Base-by-base conservation (phyloP, 1,284 basidiomycete species). In the Cryptococcus sp. region DNA sequence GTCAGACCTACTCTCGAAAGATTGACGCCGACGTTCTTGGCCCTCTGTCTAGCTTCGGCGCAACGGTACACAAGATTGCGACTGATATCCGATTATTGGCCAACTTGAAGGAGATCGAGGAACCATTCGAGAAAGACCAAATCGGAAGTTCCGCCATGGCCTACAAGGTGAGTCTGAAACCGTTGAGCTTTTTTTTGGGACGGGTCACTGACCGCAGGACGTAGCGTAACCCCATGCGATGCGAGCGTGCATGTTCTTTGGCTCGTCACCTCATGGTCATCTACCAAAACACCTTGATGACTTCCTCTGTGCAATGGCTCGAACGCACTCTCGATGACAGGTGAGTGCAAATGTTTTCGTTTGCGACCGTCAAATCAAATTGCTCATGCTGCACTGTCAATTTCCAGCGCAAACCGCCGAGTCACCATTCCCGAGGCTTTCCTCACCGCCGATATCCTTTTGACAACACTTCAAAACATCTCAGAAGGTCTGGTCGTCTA, bases 121-220 rank as follows among this genome's bases (percentile, higher is more conserved):
- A 99, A 76, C 96, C 96, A 0, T 99, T 99, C 77, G 96, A 99
- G 79, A 91, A 93, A 64, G 95, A 95, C 53, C 96, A 99, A 81
- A 99, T 99, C 67, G 96, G 96, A 43, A 91, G 89, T 10, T 92
- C 89, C 2, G 94, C 94, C 17, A 99, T 99, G 95, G 95, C 96
- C 2, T 99, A 99, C 86, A 99, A 99, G 82, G 74, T 75, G 41
- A 34, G 64, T 61, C 41, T 23, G 15, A 13, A 34, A 40, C 1
- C 22, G 19, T 39, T n/a, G n/a, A n/a, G n/a, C 19, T n/a, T 37
- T 13, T 8, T n/a, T n/a, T 15, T 15, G 11, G 4, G 22, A 2
- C 19, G 8, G 11, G 3, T 15, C 19, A 16, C 19, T 19, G 23
- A 29, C n/a, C 15, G 8, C 29, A 43, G 29, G 49, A 25, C n/a